Conservation (phyloP, 768 basidiomycete genomes). For the Lactarius quietus region DNA sequence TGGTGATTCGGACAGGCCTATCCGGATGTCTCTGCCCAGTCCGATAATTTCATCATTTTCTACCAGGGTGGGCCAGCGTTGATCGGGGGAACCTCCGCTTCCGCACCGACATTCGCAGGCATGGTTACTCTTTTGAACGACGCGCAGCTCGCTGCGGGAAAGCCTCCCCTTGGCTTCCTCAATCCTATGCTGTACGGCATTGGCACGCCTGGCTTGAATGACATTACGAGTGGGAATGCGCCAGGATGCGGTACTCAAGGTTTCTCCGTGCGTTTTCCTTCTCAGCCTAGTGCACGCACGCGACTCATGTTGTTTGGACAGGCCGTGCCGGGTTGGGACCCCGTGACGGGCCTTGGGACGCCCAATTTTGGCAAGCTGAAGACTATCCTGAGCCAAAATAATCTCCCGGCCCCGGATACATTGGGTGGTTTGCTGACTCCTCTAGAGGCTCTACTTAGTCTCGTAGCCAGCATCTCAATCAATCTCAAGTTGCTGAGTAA, state of each 20-base stretch:
- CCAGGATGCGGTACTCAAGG: conserved; percentile 39
- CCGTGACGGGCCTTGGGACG: conserved; percentile 36
- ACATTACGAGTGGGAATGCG: conserved; percentile 37
- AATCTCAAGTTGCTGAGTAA: not conserved
- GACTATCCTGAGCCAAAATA: conserved; percentile 26
- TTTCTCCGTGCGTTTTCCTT: conserved; percentile 29
- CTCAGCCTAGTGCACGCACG: too few species aligned
- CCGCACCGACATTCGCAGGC: conserved; percentile 61
- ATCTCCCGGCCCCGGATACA: not conserved
- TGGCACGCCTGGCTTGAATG: conserved; percentile 32
- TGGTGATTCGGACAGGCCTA: conserved; percentile 39
- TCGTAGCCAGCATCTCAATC: not conserved
- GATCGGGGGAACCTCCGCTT: conserved; percentile 57
- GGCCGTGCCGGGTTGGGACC: conserved; percentile 38
- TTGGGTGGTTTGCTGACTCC: not conserved
- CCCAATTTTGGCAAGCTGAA: conserved; percentile 34
- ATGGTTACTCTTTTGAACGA: conserved; percentile 55
- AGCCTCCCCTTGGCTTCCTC: conserved; percentile 37
- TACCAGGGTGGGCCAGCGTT: conserved; percentile 18
- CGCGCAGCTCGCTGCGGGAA: conserved; percentile 32
- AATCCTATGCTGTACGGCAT: conserved; percentile 37
- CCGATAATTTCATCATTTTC: conserved; percentile 46
- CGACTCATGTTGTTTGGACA: not conserved
- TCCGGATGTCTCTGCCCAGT: conserved; percentile 68
- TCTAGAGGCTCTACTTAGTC: not conserved